These are phyloP conservation scores for Flaveria brownii DNA, from an alignment of 129 eudicot species.

Conservation along the genomic window DNA sequence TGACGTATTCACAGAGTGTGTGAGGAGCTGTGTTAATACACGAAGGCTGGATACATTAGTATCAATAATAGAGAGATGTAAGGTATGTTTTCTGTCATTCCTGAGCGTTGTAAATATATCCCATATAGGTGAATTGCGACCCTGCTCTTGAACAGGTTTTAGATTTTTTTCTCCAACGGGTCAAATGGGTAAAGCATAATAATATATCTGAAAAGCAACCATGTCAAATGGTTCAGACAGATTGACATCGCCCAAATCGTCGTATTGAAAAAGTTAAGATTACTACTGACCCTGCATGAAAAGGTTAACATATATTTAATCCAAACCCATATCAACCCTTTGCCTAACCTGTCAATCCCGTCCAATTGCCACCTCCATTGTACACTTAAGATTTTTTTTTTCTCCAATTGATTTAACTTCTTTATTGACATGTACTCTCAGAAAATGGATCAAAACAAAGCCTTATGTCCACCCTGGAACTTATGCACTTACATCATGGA, in stretches of 20 bases:
- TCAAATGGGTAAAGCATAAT: neutral
- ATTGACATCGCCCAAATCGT: neutral
- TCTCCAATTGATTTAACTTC: neutral
- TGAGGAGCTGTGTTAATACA: constrained; percentile 46
- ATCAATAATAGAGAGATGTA: constrained; percentile 85
- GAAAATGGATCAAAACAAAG: constrained; percentile 90
- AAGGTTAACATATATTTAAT: neutral
- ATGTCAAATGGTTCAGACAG: constrained; percentile 1
- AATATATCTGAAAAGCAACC: neutral
- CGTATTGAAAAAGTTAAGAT: constrained; percentile 1
- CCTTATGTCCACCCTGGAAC: constrained; percentile 67
- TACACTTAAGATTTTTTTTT: neutral
- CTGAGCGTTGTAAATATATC: neutral
- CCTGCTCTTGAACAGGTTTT: neutral
- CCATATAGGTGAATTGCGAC: neutral
- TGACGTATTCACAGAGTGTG: constrained; percentile 57
- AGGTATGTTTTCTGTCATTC: constrained; percentile 46
- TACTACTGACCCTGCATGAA: neutral
- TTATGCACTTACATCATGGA: constrained; percentile 62
- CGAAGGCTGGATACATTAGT: constrained; percentile 74
- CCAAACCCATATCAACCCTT: neutral
- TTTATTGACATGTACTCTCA: constrained; percentile 34
- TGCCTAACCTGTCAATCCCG: neutral
- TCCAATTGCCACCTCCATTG: neutral
- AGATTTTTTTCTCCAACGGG: neutral